Evolutionary conservation across 768 basidiomycete species (phyloP), one percentile per base, ranked within the genome.

Genomic region (Leccinum fibrillosum): DNA sequence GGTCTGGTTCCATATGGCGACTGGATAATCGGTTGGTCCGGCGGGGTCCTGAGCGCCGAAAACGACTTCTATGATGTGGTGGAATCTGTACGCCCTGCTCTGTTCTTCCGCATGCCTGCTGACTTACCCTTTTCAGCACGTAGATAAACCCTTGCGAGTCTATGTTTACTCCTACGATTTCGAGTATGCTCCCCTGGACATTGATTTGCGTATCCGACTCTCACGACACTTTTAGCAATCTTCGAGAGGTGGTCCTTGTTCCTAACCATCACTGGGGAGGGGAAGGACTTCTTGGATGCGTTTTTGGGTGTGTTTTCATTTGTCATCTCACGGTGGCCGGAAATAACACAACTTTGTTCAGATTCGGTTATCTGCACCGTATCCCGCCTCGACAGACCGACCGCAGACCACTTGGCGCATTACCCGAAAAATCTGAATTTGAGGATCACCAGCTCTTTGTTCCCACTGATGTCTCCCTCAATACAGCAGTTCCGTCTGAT

Each of bases 211-310:
- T 44, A 52, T 34, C 49, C 35, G 30, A 52, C 25, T 39, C 67
- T 65, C 30, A 65, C 42, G 2, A 49, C 21, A 5, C 19, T 49
- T 64, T 56, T 64, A 97, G 94, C 71, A 90, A 93, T 44, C 81
- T 96, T 49, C 81, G 94, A 62, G 94, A 98, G 69, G 94, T 96
- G 15, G 92, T 98, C 32, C 75, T 98, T 21, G 92, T 98, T 52
- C 96, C 97, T 10, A 98, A 98, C 72, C 82, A 94, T 50, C 92
- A 96, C 64, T 98, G 96, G 95, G 96, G 96, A 48, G 96, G 96
- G 6, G 95, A 95, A 70, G 95, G 96, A 0, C 79, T 98, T 26
- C 78, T 98, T 12, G 96, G 96, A 44, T 98, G 95, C 66, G 89
- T 98, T 28, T 97, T 98, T 49, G 96, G 96, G 88, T 96, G 71